Evolutionary conservation across 345 rosid species (phyloP).

Genomic region (Melaleuca quinquenervia): DNA sequence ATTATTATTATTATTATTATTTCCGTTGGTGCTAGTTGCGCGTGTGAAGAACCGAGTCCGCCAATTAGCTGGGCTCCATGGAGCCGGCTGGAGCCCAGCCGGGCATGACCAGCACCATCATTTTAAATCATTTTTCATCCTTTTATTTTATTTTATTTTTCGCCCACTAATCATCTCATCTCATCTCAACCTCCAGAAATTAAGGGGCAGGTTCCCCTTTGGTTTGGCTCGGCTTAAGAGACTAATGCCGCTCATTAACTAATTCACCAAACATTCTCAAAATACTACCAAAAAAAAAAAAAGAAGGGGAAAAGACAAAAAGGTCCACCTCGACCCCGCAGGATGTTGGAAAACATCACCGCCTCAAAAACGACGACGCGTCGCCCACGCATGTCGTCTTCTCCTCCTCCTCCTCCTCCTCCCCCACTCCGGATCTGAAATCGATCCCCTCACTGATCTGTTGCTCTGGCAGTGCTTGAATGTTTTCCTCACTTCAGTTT

Average conservation of each 20-base stretch:
- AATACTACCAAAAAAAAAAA: neutral
- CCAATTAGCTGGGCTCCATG: neutral
- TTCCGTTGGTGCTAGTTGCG: neutral
- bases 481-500: neutral
- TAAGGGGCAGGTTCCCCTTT: neutral
- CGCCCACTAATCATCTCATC: neutral
- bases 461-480: neutral
- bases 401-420: neutral
- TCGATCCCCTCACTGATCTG: neutral
- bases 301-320: neutral
- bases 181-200: neutral
- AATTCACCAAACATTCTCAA: neutral
- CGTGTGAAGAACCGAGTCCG: neutral
- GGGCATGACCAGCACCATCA: neutral
- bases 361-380: neutral
- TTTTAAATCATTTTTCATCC: neutral
- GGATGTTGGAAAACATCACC: neutral
- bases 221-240: neutral
- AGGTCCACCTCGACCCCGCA: neutral
- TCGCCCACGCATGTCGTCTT: neutral
- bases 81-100: neutral
- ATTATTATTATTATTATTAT: neutral
- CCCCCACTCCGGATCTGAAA: neutral
- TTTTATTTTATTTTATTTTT: no score
- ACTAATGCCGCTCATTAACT: neutral